Percentiles rank a stretch among this genome's conserved stretches.
Evolutionary conservation across 1,139 yeast genomes (phyloP).

Genomic region (Pichia sp.): DNA sequence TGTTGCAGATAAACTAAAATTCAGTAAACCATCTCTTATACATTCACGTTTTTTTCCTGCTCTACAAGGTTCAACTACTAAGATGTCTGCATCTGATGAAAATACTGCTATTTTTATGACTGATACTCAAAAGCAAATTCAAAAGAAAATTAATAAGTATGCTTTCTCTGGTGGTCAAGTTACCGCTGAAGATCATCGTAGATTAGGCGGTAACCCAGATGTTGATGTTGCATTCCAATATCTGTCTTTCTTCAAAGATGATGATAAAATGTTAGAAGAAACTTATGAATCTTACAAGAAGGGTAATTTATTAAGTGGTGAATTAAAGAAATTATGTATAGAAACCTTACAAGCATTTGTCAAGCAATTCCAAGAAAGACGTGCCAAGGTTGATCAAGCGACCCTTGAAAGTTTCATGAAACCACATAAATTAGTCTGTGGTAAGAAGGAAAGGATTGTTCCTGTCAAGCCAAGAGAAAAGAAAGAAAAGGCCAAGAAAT

Average conservation of each 20-base stretch:
- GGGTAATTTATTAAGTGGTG: conserved; percentile 88
- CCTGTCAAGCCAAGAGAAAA: conserved; percentile 54
- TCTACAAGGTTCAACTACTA: conserved; percentile 91
- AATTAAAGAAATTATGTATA: conserved; percentile 85
- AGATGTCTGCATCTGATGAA: conserved; percentile 91
- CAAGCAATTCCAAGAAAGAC: conserved; percentile 70
- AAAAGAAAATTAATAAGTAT: conserved; percentile 90
- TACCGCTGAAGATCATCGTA: conserved; percentile 83
- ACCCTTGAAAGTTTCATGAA: conserved; percentile 70
- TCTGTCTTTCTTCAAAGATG: conserved; percentile 79
- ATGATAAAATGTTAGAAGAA: conserved; percentile 68
- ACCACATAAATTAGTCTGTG: conserved; percentile 76
- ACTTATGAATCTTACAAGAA: conserved; percentile 61
- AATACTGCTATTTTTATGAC: conserved; percentile 86
- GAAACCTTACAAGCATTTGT: conserved; percentile 75
- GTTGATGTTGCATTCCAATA: conserved; percentile 95
- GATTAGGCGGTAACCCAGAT: conserved; percentile 88
- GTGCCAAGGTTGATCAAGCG: conserved; percentile 62
- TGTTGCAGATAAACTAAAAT: conserved; percentile 90
- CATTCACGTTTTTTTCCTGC: conserved; percentile 99
- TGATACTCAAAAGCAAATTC: conserved; percentile 86
- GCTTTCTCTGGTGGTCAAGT: conserved; percentile 96
- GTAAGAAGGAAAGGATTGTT: conserved; percentile 63
- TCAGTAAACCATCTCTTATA: conserved; percentile 82
- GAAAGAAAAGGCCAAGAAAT: conserved; percentile 23